Base-by-base conservation (phyloP, 805 yeast genomes). In the Pichia heedii region DNA sequence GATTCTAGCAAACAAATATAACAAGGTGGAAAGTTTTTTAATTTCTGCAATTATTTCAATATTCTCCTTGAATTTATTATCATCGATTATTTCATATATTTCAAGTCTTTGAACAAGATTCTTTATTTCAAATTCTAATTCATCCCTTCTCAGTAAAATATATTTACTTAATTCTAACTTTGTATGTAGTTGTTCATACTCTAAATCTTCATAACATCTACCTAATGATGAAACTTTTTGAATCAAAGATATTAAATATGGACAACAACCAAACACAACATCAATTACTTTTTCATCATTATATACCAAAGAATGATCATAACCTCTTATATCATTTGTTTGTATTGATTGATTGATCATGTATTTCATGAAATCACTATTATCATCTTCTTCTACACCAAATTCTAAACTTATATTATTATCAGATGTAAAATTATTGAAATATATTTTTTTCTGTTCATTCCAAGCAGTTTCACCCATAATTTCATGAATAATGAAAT, bases 391-490 rank as follows among this genome's bases (percentile, higher is more conserved):
- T 15, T 21, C 22, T 20, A 9, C 20, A 26, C 32, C 21, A 3
- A 22, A 13, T 8, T 8, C n/a, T 9, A 27, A 27, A 15, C 15
- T 11, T 9, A n/a, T 27, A 24, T 8, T 8, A 11, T 11, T 24
- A 24, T 24, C 27, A 24, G 11, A 8, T 24, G 27, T 24, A 24
- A 8, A 11, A 24, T 13, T 21, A 11, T 42, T 21, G 22, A 33
- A 29, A 9, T 43, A 36, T 16, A 42, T 15, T 21, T 39, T 43
- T 27, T 57, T 58, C n/a, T 33, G 22, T 35, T 53, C 51, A 18
- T 55, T 53, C 69, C 68, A 66, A 2, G 67, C 69, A 0, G 73
- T 68, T 39, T 66, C 69, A 3, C 70, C 69, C 70, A 69, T 63
- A 2, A 69, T 66, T 44, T 69, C 73, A 48, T 69, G 72, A 13